Base-by-base conservation (phyloP, 2,329 filamentous ascomycete genomes). In the Didymosphaeria variabile region DNA sequence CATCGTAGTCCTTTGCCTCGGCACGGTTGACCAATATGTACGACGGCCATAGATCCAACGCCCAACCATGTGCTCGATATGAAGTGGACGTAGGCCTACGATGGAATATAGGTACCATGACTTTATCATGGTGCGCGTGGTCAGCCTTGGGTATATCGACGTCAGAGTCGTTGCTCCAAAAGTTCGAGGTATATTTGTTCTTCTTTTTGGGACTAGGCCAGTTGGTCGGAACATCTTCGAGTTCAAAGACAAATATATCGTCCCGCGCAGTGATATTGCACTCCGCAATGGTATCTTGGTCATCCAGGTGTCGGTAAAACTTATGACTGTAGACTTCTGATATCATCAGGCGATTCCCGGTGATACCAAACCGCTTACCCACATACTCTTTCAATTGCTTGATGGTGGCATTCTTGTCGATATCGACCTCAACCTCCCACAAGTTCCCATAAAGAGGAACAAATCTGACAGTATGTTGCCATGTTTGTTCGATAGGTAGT, bases 291-390 rank as follows among this genome's bases (percentile, higher is more conserved):
- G 83, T 81, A 21, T 68, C 66, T 12, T 67, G 61, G 70, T 97
- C 91, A 26, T 92, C 87, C 67, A 95, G 93, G 53, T 92, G 85
- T 73, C 93, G 94, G 83, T 94, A 98, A 77, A 97, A 94, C 68
- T 90, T 93, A 67, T 88, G 84, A 68, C 88, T 91, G 76, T 92
- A 97, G 54, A 96, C 88, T 72, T 99, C 95, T 1, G 88, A 90
- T 15, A 90, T 89, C 73, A 97, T 88, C n/a, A 97, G 75, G 13
- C 87, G 86, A 51, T 89, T 85, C 53, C 83, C 74, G 58, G 80
- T 62, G 85, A 87, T 70, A 72, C 80, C 68, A 71, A 86, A 80
- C 67, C 86, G 86, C 63, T 82, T 82, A 8, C 83, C 86, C 23
- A 90, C 80, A 42, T 82, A 81, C 53, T 88, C 85, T 76, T 94